These are phyloP conservation scores for Hymenoscyphus repandus DNA, from an alignment of 2,329 filamentous ascomycete species.

Conservation along the genomic window DNA sequence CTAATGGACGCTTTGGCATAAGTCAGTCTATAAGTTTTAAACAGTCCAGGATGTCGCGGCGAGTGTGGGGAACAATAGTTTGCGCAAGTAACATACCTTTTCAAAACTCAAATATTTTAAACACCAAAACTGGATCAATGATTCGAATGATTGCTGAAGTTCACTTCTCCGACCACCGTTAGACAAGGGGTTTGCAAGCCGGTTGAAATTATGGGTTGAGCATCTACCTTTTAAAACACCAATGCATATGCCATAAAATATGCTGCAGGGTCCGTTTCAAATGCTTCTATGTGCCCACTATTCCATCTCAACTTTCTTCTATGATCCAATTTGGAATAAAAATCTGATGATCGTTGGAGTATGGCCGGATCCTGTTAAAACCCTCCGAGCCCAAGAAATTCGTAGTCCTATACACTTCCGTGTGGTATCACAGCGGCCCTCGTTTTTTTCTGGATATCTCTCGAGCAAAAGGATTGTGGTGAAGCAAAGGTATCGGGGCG, in stretches of 20 bases:
- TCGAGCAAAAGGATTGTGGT: too few species aligned
- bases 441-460: too few species aligned
- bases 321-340: neutral
- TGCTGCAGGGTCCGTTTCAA: conserved; percentile 13
- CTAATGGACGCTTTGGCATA: conserved; percentile 19
- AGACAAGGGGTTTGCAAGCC: neutral
- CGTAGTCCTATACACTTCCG: too few species aligned
- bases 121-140: neutral
- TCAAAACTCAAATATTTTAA: conserved; percentile 3
- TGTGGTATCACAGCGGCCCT: too few species aligned
- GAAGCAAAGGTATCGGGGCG: neutral
- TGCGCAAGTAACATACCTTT: conserved; percentile 6
- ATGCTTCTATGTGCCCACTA: conserved; percentile 5
- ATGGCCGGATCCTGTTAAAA: too few species aligned
- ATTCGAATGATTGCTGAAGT: too few species aligned
- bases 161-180: too few species aligned
- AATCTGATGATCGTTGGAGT: neutral
- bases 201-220: neutral
- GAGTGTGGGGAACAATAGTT: conserved; percentile 4
- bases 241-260: conserved; percentile 16
- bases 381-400: too few species aligned
- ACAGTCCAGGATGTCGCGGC: conserved; percentile 11
- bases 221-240: conserved; percentile 16
- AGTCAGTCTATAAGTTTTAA: conserved; percentile 19
- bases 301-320: conserved; percentile 8